A percentile compares a stretch with the other conserved stretches of the same genome.
phyloP scores from a whole-genome alignment of 1,139 yeast genomes.

The Yamadazyma siamensis region DNA sequence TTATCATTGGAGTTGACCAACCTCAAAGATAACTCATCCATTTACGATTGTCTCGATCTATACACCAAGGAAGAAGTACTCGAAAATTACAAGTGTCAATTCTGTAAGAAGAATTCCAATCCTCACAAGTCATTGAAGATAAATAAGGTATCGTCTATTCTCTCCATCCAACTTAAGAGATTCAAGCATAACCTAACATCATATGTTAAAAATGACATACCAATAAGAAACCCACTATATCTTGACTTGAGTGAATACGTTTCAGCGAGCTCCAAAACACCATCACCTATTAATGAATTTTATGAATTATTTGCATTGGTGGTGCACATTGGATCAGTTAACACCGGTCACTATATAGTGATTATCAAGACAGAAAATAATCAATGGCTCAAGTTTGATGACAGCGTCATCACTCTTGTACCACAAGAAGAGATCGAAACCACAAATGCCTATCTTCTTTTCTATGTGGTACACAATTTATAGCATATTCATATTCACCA shows the following conservation, averaged over 20 bases:
- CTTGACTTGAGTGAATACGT: constrained; percentile 67
- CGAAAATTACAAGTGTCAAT: constrained; percentile 70
- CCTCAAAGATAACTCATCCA: constrained; percentile 19
- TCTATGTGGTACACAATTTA: constrained; percentile 45
- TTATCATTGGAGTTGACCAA: constrained; percentile 68
- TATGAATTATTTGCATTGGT: constrained; percentile 86
- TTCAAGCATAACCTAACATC: constrained; percentile 69
- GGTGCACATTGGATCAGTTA: constrained; percentile 87
- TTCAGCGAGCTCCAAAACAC: constrained; percentile 22
- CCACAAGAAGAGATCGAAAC: constrained; percentile 61
- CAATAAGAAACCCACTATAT: constrained; percentile 67
- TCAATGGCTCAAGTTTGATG: constrained; percentile 89
- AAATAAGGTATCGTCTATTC: constrained; percentile 67
- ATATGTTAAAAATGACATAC: constrained; percentile 73
- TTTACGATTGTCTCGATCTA: constrained; percentile 67
- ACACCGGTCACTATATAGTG: constrained; percentile 92
- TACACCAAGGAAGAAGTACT: constrained; percentile 76
- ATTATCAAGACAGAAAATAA: constrained; percentile 69
- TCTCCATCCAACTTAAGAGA: constrained; percentile 81
- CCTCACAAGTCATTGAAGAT: constrained; percentile 72
- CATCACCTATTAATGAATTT: constrained; percentile 7
- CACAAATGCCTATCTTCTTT: constrained; percentile 75
- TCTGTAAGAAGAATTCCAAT: constrained; percentile 57
- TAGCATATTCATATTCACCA: background rate
- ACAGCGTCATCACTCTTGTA: constrained; percentile 73